Base-by-base conservation (phyloP, 2,329 filamentous ascomycete genomes). In the Monosporascus sp. region DNA sequence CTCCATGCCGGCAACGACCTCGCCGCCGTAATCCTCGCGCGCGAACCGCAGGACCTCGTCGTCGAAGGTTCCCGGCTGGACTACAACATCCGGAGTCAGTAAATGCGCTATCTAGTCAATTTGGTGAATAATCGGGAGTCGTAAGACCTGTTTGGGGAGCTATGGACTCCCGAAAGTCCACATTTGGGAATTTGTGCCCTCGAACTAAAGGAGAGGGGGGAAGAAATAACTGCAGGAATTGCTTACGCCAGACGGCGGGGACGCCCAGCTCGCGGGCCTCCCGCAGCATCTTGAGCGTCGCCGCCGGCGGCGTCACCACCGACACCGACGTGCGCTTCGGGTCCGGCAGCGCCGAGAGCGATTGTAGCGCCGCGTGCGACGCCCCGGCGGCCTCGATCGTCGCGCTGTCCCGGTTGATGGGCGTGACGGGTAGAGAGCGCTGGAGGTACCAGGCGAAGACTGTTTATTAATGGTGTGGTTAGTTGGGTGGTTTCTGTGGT, bases 61-160 rank as follows among this genome's bases (percentile, higher is more conserved):
- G 67, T 96, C 85, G 67, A 88, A 97, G 17, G 85, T 92, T 1
- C 93, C 94, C 0, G 94, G 94, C 73, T 97, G 94, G 60, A 97
- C n/a, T n/a, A n/a, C n/a, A n/a, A n/a, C n/a, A n/a, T n/a, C n/a
- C n/a, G n/a, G n/a, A n/a, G n/a, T n/a, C n/a, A n/a, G n/a, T n/a
- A n/a, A n/a, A n/a, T n/a, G n/a, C n/a, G n/a, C n/a, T n/a, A n/a
- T n/a, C n/a, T n/a, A n/a, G n/a, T n/a, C n/a, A n/a, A n/a, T n/a
- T n/a, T n/a, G n/a, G n/a, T n/a, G n/a, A n/a, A n/a, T n/a, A n/a
- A n/a, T n/a, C n/a, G n/a, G n/a, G n/a, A n/a, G n/a, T n/a, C n/a
- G n/a, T n/a, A n/a, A n/a, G n/a, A n/a, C n/a, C n/a, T n/a, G n/a
- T n/a, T n/a, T n/a, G n/a, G n/a, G n/a, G n/a, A n/a, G n/a, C n/a